These are phyloP conservation scores for Calcarisporium arbuscula DNA, from an alignment of 2,329 filamentous ascomycete genomes.

Conservation along the genomic window DNA sequence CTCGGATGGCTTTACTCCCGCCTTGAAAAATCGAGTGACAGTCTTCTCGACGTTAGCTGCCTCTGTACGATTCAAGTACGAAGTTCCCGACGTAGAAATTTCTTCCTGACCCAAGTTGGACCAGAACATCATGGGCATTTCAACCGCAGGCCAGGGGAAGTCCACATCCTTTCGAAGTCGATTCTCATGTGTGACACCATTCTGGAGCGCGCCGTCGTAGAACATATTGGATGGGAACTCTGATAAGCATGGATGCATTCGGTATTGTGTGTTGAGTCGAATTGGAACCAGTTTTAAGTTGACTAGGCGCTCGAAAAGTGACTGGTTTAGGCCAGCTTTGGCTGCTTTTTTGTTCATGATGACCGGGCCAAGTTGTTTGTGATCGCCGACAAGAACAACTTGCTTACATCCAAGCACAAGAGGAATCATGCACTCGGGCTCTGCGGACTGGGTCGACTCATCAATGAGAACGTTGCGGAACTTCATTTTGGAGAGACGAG, in stretches of 20 bases:
- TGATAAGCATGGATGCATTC: conserved; percentile 96
- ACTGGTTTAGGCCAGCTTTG: conserved; percentile 95
- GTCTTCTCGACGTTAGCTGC: conserved; percentile 98
- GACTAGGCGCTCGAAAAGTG: conserved; percentile 94
- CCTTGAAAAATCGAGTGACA: conserved; percentile 97
- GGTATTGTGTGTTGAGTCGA: conserved; percentile 92
- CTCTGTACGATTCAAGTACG: conserved; percentile 95
- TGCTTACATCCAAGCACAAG: conserved; percentile 97
- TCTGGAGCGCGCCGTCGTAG: conserved; percentile 94
- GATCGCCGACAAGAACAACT: conserved; percentile 95
- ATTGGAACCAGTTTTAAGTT: conserved; percentile 87
- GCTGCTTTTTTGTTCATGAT: conserved; percentile 99
- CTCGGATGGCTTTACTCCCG: conserved; percentile 84
- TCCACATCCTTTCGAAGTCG: conserved; percentile 89
- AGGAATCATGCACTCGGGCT: conserved; percentile 98
- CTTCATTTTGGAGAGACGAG: conserved; percentile 91
- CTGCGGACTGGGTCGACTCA: conserved; percentile 95
- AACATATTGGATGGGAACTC: conserved; percentile 99
- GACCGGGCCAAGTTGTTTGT: conserved; percentile 94
- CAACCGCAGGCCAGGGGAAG: conserved; percentile 92
- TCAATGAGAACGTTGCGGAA: conserved; percentile 98
- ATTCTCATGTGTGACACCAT: conserved; percentile 86
- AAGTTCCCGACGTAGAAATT: conserved; percentile 95
- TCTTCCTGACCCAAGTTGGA: conserved; percentile 96
- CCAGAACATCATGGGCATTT: conserved; percentile 99